Evolutionary conservation across 495 filamentous ascomycete species (phyloP).

Genomic region (Hyphodiscus hymeniophilus): DNA sequence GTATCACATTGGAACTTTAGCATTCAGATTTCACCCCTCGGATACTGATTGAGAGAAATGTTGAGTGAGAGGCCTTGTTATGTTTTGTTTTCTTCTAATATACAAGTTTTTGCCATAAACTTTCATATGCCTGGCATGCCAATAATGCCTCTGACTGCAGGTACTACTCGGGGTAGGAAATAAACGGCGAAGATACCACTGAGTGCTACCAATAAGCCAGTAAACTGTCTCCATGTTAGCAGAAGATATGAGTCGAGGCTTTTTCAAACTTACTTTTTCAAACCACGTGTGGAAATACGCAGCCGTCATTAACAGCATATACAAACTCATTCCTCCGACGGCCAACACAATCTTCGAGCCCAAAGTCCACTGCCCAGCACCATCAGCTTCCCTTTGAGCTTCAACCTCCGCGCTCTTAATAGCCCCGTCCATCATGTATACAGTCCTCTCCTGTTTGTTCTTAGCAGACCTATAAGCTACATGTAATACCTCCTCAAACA

Average conservation of each 20-base stretch:
- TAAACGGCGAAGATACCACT: constrained; percentile 64
- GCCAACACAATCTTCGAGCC: constrained; percentile 40
- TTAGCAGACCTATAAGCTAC: constrained; percentile 39
- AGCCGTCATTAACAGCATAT: constrained; percentile 98
- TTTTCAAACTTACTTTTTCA: constrained; percentile 69
- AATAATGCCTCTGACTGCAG: constrained; percentile 53
- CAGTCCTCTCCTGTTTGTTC: constrained; percentile 43
- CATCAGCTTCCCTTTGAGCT: constrained; percentile 15
- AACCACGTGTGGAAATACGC: constrained; percentile 98
- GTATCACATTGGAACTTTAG: no score
- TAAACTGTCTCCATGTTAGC: constrained; percentile 42
- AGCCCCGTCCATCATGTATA: constrained; percentile 52
- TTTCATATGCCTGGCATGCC: constrained; percentile 76
- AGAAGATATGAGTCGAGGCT: background rate
- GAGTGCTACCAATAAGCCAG: constrained; percentile 63
- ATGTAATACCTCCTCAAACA: constrained; percentile 72
- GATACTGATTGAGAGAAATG: no score
- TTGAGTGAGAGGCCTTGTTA: no score
- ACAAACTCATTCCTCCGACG: constrained; percentile 60
- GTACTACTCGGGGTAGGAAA: constrained; percentile 60
- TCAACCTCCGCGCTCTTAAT: constrained; percentile 42
- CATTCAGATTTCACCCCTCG: no score
- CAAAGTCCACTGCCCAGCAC: constrained; percentile 27
- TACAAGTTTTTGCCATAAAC: no score
- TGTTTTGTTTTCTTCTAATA: no score